Percentiles rank a stretch among this genome's conserved stretches.
These are phyloP conservation scores for Mortierella sp. DNA, from an alignment of 371 early-diverging fungal species.

Conservation along the genomic window DNA sequence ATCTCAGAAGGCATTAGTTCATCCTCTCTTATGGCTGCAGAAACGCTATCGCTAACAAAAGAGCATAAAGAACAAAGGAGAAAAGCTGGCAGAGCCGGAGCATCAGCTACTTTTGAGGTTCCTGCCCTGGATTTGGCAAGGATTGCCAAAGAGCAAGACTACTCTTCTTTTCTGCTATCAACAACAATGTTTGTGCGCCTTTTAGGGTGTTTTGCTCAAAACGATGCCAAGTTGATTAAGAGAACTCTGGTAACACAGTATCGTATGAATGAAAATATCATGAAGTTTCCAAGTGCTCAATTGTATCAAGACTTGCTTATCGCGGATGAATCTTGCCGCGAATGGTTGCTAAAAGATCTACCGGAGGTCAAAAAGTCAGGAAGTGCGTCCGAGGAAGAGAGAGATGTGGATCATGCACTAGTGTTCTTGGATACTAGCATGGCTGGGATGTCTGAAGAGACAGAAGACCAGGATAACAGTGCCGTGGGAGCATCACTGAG, in stretches of 20 bases:
- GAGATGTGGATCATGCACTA: constrained; percentile 72
- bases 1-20: constrained; percentile 60
- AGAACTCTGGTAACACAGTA: constrained; percentile 87
- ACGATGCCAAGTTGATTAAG: constrained; percentile 61
- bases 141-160: constrained; percentile 63
- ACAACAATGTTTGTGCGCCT: constrained; percentile 51
- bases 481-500: constrained; percentile 9
- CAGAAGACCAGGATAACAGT: constrained; percentile 58
- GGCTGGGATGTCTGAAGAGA: constrained; percentile 70
- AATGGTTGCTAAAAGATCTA: constrained; percentile 76
- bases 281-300: constrained; percentile 78
- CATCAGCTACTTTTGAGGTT: constrained; percentile 42
- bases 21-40: constrained; percentile 21
- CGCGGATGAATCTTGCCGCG: constrained; percentile 76
- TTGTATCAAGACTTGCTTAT: constrained; percentile 75
- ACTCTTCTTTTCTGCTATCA: constrained; percentile 45
- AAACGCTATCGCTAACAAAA: constrained; percentile 21
- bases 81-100: constrained; percentile 30
- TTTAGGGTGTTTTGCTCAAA: constrained; percentile 41
- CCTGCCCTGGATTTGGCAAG: constrained; percentile 56
- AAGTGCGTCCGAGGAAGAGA: constrained; percentile 42
- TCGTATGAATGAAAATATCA: constrained; percentile 89
- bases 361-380: constrained; percentile 61
- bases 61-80: constrained; percentile 40
- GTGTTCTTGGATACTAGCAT: constrained; percentile 85